Percentiles rank a stretch among this genome's conserved stretches.
Evolutionary conservation across 1,284 basidiomycete species (phyloP).

Genomic region (Papiliotrema nemorosa): DNA sequence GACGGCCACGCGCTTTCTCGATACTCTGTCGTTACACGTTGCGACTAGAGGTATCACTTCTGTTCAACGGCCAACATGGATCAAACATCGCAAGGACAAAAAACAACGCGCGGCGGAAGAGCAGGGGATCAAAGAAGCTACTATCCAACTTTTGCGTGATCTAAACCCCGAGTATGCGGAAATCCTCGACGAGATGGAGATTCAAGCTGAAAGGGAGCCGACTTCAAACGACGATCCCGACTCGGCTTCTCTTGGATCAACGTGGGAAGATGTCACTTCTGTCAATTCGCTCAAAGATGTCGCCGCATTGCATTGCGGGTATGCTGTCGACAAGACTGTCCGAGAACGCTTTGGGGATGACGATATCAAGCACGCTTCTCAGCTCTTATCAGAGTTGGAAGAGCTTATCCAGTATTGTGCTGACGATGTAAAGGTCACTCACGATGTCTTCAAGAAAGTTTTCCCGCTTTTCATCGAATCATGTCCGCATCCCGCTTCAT

Average conservation of each 20-base stretch:
- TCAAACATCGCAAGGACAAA: conserved; percentile 62
- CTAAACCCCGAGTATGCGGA: conserved; percentile 13
- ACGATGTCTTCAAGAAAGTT: conserved; percentile 72
- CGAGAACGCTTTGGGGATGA: conserved; percentile 67
- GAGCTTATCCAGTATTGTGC: conserved; percentile 87
- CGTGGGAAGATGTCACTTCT: conserved; percentile 90
- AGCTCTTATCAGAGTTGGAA: conserved; percentile 65
- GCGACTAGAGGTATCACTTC: conserved; percentile 93
- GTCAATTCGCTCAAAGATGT: conserved; percentile 91
- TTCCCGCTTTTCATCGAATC: conserved; percentile 78
- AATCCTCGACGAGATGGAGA: conserved; percentile 44
- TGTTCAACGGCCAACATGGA: conserved; percentile 90
- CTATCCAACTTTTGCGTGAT: conserved; percentile 22
- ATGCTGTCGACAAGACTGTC: conserved; percentile 73
- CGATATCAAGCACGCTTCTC: conserved; percentile 45
- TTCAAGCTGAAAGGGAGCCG: conserved; percentile 48
- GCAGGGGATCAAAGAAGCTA: conserved; percentile 52
- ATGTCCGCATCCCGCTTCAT: conserved; percentile 91
- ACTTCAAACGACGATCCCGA: conserved; percentile 27
- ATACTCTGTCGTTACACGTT: conserved; percentile 94
- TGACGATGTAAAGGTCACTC: conserved; percentile 77
- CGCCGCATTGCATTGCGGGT: conserved; percentile 81
- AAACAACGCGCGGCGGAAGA: conserved; percentile 49
- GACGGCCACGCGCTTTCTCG: conserved; percentile 77
- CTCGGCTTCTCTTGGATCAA: neutral